phyloP scores from a whole-genome alignment of 208 protist species.

The Acanthamoeba lenticulata region DNA sequence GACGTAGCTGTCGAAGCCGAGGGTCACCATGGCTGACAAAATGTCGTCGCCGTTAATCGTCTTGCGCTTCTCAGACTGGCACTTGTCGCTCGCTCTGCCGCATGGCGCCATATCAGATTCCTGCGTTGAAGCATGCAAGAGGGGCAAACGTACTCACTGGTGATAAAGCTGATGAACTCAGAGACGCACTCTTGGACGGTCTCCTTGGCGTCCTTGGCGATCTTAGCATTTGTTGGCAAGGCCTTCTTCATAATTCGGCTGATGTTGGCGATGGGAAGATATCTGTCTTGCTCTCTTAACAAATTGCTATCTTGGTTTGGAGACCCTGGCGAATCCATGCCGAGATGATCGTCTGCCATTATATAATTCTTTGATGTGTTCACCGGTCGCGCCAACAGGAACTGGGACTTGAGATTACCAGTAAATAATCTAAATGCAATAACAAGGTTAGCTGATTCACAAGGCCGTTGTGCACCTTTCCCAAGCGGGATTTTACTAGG shows the following conservation, averaged over 20 bases:
- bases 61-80: slow-evolving; percentile 81
- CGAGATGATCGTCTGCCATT: neutral
- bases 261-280: slow-evolving; percentile 85
- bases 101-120: too few species aligned
- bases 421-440: neutral
- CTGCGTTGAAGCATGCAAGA: slow-evolving; percentile 14
- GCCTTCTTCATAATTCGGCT: slow-evolving; percentile 81
- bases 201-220: slow-evolving; percentile 85
- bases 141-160: slow-evolving; percentile 62
- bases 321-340: neutral
- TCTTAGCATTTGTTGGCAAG: slow-evolving; percentile 80
- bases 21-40: slow-evolving; percentile 79
- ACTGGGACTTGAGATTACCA: neutral
- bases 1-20: slow-evolving; percentile 84
- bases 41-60: slow-evolving; percentile 85
- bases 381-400: too few species aligned
- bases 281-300: slow-evolving; percentile 76
- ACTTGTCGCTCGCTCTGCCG: slow-evolving; percentile 78
- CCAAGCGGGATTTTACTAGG: too few species aligned
- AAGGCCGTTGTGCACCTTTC: too few species aligned
- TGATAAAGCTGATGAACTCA: slow-evolving; percentile 87
- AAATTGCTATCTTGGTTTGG: neutral
- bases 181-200: slow-evolving; percentile 82
- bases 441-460: neutral
- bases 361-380: too few species aligned